Conservation (phyloP, 2,329 filamentous ascomycete species). For the Xylaria sp. region DNA sequence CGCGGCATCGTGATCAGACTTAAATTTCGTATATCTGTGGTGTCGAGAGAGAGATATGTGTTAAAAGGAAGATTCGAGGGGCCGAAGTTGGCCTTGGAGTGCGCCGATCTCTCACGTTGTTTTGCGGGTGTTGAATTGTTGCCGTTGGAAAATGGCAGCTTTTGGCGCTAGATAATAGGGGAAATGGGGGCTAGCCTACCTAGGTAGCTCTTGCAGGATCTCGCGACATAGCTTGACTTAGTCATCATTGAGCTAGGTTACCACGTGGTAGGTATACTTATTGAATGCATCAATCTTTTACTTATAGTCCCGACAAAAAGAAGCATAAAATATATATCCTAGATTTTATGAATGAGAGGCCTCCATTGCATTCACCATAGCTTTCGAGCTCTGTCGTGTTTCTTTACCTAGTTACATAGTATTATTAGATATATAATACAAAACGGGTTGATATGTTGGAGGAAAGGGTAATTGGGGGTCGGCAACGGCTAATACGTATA, state of each 20-base stretch:
- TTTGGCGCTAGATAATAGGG: neutral
- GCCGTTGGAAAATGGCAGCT: neutral
- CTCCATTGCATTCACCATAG: no score
- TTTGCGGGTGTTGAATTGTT: neutral
- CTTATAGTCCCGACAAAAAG: no score
- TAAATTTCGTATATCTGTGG: neutral
- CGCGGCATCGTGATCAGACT: slow-evolving; percentile 26
- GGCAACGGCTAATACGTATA: no score
- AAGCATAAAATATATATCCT: no score
- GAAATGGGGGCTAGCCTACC: neutral
- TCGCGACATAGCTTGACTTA: slow-evolving; percentile 14
- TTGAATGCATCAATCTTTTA: no score
- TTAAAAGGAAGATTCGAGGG: neutral
- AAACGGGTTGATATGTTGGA: no score
- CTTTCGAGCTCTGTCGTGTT: no score
- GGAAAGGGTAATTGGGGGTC: no score
- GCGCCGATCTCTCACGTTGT: neutral
- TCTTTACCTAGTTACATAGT: no score
- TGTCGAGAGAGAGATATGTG: neutral
- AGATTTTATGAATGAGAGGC: no score
- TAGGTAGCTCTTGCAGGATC: neutral
- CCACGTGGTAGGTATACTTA: neutral
- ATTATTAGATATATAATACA: no score
- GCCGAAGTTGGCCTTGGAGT: no score
- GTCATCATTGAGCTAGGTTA: slow-evolving; percentile 9